Evolutionary conservation across 1,284 basidiomycete genomes (phyloP), one percentile per base, ranked within the genome.

Genomic region (Marasmius oreades): DNA sequence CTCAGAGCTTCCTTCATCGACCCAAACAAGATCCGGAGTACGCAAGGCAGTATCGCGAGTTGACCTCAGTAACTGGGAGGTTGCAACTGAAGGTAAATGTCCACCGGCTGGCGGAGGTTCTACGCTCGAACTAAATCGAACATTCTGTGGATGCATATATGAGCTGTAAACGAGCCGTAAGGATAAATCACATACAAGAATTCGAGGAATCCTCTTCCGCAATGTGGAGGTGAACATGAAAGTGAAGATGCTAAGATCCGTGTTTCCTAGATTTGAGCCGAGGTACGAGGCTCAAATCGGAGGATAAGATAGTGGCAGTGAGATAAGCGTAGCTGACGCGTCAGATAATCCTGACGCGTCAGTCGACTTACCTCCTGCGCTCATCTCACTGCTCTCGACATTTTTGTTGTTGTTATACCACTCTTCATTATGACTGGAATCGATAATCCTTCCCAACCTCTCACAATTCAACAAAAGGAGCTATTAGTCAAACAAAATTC

Each of bases 31-130:
- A 10, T 86, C 91, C 4, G 86, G 83, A 0, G 90, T 88, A 28
- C 84, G 81, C 16, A 95, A 72, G 3, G 91, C 85, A 28, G 76
- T 63, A 52, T 92, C 89, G 47, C 88, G 79, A 12, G 86, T 88
- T 18, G 70, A 73, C 31, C 77, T 78, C 28, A 92, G 77, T 45
- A 86, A 65, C 33, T 77, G 70, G 1, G 90, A 92, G 4, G 80
- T 82, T 12, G 86, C 81, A 51, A 90, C 71, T n/a, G 82, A 80
- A 1, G 86, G 81, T 53, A 86, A 70, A 69, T 89, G 85, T 18
- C 90, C 90, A 28, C 84, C 83, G n/a, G 90, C 81, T 56, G 88
- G 81, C 24, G 85, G 87, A 22, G 86, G 78, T 58, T 86, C 83
- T 22, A 71, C 70, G 36, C 67, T 60, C 14, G 84, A 81, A 66